These are phyloP conservation scores for Aphanomyces stellatus DNA, from an alignment of 352 stramenopile genomes.

Conservation along the genomic window DNA sequence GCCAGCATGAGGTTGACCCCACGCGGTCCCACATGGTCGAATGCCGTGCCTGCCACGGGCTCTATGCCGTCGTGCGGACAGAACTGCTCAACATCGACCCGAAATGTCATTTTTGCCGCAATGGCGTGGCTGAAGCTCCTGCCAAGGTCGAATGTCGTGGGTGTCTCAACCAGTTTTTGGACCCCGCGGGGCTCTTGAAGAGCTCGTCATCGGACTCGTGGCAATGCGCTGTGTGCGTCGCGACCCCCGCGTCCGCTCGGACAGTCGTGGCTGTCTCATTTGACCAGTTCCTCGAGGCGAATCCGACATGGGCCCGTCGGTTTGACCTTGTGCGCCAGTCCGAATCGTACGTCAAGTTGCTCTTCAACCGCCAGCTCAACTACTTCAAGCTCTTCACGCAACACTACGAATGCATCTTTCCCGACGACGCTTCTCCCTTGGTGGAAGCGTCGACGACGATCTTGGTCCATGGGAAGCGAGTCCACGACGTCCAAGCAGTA, in stretches of 20 bases:
- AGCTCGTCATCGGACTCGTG: not conserved
- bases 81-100: conserved; percentile 1
- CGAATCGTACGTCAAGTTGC: not conserved
- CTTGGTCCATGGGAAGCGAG: not conserved
- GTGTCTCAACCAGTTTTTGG: conserved; percentile 1
- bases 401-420: not conserved
- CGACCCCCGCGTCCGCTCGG: not conserved
- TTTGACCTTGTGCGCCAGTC: not conserved
- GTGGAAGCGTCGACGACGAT: not conserved
- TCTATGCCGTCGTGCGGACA: not conserved
- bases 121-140: not conserved
- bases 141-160: not conserved
- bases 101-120: conserved; percentile 13
- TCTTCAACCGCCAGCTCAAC: conserved; percentile 5
- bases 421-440: not conserved
- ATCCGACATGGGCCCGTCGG: not conserved
- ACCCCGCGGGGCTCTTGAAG: not conserved
- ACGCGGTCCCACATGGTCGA: not conserved
- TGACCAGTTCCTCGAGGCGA: not conserved
- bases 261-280: not conserved
- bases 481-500: not conserved
- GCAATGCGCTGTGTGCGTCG: not conserved
- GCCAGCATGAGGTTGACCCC: not conserved
- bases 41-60: not conserved
- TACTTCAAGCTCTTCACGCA: conserved; percentile 16